Base-by-base conservation (phyloP, 768 basidiomycete genomes). In the Boletus patriciae region DNA sequence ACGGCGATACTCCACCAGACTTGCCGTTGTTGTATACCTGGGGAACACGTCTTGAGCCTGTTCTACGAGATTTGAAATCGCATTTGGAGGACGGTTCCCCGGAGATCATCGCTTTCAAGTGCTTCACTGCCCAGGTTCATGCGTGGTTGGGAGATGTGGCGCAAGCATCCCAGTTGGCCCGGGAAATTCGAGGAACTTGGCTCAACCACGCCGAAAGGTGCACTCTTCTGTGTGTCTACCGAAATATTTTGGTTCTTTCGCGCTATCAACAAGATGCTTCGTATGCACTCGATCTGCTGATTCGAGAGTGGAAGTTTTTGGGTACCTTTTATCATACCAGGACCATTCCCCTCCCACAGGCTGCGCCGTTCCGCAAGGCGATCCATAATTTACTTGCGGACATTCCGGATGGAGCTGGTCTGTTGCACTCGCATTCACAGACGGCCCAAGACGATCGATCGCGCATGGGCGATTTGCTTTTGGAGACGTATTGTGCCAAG, bases 91-190 rank as follows among this genome's bases (percentile, higher is more conserved):
- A 55, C 50, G 34, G 49, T 54, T 66, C 69, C 43, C 23, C 52
- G 15, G 56, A 63, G 31, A 52, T 67, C n/a, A 9, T 60, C 47
- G 54, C 53, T 37, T 59, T 67, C 47, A 52, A 59, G n/a, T 74
- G 72, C 60, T 66, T 74, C 44, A 54, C 68, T 41, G 67, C 71
- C 13, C 72, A 72, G 25, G 66, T 66, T 7, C 52, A 60, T 16
- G 78, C 80, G 7, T 66, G 79, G 66, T n/a, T 59, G 29, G 78
- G 74, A 10, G 66, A 76, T 44, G 34, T 76, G 13, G 64, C 72
- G 27, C 68, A 69, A 27, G 78, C 80, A 4, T 62, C 67, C 12
- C 54, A 61, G 6, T 48, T 71, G 23, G 53, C 72, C 31, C 72
- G 59, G 27, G 57, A 68, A 33, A 67, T 73, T 43, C 56, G 61